Evolutionary conservation across 1,284 basidiomycete genomes (phyloP).

Genomic region (Irpex sp.): DNA sequence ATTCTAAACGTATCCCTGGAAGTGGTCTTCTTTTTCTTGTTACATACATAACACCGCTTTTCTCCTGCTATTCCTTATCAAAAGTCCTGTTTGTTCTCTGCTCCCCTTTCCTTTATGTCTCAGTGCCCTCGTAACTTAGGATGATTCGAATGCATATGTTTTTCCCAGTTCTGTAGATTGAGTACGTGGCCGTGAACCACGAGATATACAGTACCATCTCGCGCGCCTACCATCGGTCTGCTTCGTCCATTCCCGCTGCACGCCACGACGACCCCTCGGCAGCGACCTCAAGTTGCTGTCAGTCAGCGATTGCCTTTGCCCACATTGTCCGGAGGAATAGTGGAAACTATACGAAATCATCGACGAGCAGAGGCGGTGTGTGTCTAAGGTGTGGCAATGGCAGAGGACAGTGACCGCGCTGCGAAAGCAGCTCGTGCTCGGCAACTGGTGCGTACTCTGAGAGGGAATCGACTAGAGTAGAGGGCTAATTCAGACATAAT

Average conservation of each 20-base stretch:
- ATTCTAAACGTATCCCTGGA: conserved; percentile 18
- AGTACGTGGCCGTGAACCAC: not conserved
- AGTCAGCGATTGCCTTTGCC: no score
- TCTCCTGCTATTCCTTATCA: conserved; percentile 8
- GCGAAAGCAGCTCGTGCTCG: conserved; percentile 77
- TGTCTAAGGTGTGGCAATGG: conserved; percentile 35
- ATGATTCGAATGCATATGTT: conserved; percentile 1
- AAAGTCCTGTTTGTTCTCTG: conserved; percentile 5
- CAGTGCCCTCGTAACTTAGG: conserved; percentile 7
- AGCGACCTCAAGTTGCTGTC: no score
- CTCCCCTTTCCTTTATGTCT: conserved; percentile 5
- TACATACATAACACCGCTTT: conserved; percentile 29
- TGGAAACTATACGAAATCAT: no score
- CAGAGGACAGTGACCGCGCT: conserved; percentile 68
- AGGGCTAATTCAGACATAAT: conserved; percentile 11
- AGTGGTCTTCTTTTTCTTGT: conserved; percentile 30
- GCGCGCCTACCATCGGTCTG: no score
- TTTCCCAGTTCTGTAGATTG: no score
- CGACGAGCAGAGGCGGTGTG: not conserved
- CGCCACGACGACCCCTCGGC: no score
- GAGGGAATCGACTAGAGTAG: conserved; percentile 7
- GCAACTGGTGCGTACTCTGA: conserved; percentile 53
- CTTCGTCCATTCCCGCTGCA: no score
- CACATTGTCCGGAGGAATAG: no score
- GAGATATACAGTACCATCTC: no score